Evolutionary conservation across 2,329 filamentous ascomycete species (phyloP), one percentile per base, ranked within the genome.

Genomic region (Neoarthrinium moseri): DNA sequence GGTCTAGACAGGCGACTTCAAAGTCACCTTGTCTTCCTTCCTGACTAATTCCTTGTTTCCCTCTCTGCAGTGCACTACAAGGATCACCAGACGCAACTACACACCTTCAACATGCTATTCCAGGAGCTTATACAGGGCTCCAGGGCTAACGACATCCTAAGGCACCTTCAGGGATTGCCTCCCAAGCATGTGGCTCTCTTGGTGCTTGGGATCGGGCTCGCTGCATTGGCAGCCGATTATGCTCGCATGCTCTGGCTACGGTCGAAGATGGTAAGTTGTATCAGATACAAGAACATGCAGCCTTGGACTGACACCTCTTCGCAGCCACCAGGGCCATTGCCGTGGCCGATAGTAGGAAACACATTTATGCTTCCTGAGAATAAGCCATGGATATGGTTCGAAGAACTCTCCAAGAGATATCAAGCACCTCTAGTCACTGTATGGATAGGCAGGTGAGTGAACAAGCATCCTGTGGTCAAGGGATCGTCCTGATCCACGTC

Each of bases 311-410:
- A n/a, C n/a, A n/a, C n/a, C n/a, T n/a, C n/a, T n/a, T n/a, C n/a
- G n/a, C 43, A 77, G 74, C 77, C 77, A 1, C 77, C 77, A 3
- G 77, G 78, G 0, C 78, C 77, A 1, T 67, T 78, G 3, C 77
- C 77, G 2, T 68, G 67, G 50, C 78, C 78, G 4, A 68, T 81
- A 24, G 62, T 81, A 4, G 78, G 78, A 26, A 81, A 80, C 54
- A 81, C 77, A 1, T 78, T 75, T 46, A 70, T 71, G 49, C 66
- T 81, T 4, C 78, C 78, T 2, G 67, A 74, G 20, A 68, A 65
- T 45, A 80, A 81, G 54, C 77, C 78, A 3, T 82, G 78, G 78
- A 68, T 80, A 20, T 77, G 75, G 58, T 80, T 81, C 51, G 75
- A 81, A 44, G 56, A 74, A 51, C 60, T 80, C 0, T 75, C 77